A percentile compares a stretch with the other conserved stretches of the same genome.
These are phyloP conservation scores for Entomortierella lignicola DNA, from an alignment of 192 early-diverging fungal species.

Conservation along the genomic window DNA sequence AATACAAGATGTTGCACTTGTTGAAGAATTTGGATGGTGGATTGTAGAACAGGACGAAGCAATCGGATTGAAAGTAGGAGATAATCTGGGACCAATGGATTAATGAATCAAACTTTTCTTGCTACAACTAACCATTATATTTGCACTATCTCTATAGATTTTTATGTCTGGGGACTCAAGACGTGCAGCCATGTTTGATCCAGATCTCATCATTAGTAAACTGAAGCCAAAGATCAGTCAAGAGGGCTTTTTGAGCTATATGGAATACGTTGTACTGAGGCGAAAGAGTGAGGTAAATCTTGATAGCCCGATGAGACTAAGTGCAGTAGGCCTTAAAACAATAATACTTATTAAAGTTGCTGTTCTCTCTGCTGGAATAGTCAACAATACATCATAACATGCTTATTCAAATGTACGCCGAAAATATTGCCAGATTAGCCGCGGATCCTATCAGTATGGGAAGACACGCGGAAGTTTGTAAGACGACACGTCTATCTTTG, in stretches of 20 bases:
- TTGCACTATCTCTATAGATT: conserved; percentile 26
- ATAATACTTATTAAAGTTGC: neutral
- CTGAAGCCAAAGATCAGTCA: conserved; percentile 46
- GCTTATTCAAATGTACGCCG: conserved; percentile 30
- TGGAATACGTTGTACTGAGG: conserved; percentile 65
- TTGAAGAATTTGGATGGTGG: conserved; percentile 67
- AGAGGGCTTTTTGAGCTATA: conserved; percentile 50
- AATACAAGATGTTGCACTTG: conserved; percentile 37
- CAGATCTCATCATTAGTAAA: conserved; percentile 33
- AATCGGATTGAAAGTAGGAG: conserved; percentile 58
- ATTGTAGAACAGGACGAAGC: conserved; percentile 54
- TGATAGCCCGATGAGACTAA: neutral
- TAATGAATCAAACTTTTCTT: no score
- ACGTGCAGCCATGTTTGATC: conserved; percentile 51
- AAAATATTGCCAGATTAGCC: conserved; percentile 7
- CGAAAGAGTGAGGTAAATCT: conserved; percentile 55
- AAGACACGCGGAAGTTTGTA: conserved; percentile 19
- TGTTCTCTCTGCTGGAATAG: neutral
- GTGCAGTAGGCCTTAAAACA: neutral
- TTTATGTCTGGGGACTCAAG: conserved; percentile 50
- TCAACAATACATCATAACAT: conserved; percentile 20
- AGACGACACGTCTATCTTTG: neutral
- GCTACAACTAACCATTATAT: no score
- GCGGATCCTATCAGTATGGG: neutral
- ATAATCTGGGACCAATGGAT: no score